Evolutionary conservation across 768 basidiomycete species (phyloP).

Genomic region (Lentinula boryana): DNA sequence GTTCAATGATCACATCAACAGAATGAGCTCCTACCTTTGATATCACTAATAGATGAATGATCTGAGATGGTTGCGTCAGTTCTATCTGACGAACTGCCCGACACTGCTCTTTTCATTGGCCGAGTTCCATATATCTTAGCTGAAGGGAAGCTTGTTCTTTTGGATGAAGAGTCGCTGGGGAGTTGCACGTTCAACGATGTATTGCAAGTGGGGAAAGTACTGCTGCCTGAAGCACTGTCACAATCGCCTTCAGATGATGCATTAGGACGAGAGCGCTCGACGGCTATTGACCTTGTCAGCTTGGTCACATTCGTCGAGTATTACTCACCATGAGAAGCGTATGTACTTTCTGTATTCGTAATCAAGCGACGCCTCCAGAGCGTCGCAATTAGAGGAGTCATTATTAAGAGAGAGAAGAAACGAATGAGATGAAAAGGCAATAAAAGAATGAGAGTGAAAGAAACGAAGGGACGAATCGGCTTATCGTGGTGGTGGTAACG

Average conservation of each 20-base stretch:
- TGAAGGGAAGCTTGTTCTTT: background rate
- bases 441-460: background rate
- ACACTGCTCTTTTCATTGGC: background rate
- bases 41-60: background rate
- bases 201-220: background rate
- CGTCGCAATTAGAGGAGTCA: background rate
- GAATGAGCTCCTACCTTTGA: background rate
- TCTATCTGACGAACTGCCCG: slow-evolving; percentile 1
- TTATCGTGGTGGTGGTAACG: background rate
- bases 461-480: background rate
- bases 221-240: background rate
- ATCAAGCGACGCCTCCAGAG: background rate
- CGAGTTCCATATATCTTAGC: background rate
- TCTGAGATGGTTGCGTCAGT: background rate
- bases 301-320: background rate
- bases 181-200: background rate
- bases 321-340: background rate
- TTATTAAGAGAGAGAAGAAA: background rate
- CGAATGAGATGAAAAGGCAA: background rate
- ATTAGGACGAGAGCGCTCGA: background rate
- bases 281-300: background rate
- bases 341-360: background rate
- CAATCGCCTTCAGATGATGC: too few relatives aligned
- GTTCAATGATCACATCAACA: background rate
- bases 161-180: background rate